phyloP scores from a whole-genome alignment of 257 asterid genomes.

The Gentiana dahurica region DNA sequence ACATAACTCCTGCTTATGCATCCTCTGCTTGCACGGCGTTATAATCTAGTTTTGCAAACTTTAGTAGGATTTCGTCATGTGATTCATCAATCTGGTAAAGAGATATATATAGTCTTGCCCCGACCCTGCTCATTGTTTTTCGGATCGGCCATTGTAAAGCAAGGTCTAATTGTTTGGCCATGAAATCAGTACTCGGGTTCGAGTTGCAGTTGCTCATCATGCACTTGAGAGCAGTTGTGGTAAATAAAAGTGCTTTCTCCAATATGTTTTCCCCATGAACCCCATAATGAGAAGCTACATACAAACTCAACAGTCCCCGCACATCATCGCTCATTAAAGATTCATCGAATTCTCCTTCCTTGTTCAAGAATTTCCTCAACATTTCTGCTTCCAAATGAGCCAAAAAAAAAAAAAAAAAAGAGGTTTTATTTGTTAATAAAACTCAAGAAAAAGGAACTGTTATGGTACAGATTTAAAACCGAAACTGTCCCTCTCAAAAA shows the following conservation, averaged over 20 bases:
- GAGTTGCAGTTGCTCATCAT: neutral
- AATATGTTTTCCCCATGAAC: constrained; percentile 13
- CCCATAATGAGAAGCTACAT: constrained; percentile 21
- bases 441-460: too few species aligned
- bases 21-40: constrained; percentile 16
- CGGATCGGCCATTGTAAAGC: constrained; percentile 17
- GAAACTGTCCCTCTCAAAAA: too few species aligned
- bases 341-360: constrained; percentile 9
- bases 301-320: neutral
- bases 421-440: too few species aligned
- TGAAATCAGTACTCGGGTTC: constrained; percentile 2
- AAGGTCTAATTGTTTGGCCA: constrained; percentile 3
- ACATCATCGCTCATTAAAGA: neutral
- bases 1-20: constrained; percentile 15
- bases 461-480: too few species aligned
- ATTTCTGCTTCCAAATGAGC: constrained; percentile 1
- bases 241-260: constrained; percentile 18
- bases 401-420: too few species aligned
- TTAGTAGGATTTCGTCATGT: constrained; percentile 1
- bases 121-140: constrained; percentile 14
- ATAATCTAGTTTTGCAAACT: constrained; percentile 25
- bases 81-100: constrained; percentile 13
- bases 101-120: constrained; percentile 13
- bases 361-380: constrained; percentile 11
- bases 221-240: constrained; percentile 8